Evolutionary conservation across 2,329 filamentous ascomycete genomes (phyloP), one percentile per base, ranked within the genome.

Genomic region (Passalora sequoiae): DNA sequence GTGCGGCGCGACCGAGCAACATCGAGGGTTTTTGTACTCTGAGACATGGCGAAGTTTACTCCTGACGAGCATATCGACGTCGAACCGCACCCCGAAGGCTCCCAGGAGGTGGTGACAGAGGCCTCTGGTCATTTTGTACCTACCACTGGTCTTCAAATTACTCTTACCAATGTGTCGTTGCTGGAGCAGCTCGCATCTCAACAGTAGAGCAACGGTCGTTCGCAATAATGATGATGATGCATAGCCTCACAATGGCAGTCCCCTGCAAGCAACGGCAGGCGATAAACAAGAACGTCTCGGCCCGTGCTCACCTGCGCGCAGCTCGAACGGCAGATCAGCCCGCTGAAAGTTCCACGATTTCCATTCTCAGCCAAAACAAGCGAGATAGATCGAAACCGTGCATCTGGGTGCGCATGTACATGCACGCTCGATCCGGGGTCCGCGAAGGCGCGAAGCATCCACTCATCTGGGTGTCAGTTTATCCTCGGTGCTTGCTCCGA

Each of bases 21-120:
- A n/a, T n/a, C n/a, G n/a, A n/a, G n/a, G n/a, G n/a, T n/a, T n/a
- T n/a, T n/a, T n/a, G n/a, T n/a, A n/a, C n/a, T n/a, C 16, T 24
- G 33, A 36, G 33, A 36, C 33, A 36, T 22, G 19, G 33, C 33
- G 20, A 36, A 36, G 33, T 20, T 21, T 36, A 24, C 33, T 36
- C 33, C 33, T 36, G 33, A 36, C 9, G 9, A 36, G 19, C 20
- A 21, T 33, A 19, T 33, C 30, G 20, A 20, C 30, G 20, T 19
- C 30, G 20, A 33, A 15, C 17, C 13, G 9, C 16, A 15, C 6
- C 21, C 30, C 30, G 17, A 15, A 33, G 30, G 7, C 15, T 17
- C 12, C 6, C 30, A 15, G 30, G n/a, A 19, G 30, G n/a, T n/a
- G n/a, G n/a, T n/a, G n/a, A n/a, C n/a, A n/a, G n/a, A n/a, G n/a